These are phyloP conservation scores for Desmodesmus armatus DNA, from an alignment of 139 green algal genomes.

Conservation along the genomic window DNA sequence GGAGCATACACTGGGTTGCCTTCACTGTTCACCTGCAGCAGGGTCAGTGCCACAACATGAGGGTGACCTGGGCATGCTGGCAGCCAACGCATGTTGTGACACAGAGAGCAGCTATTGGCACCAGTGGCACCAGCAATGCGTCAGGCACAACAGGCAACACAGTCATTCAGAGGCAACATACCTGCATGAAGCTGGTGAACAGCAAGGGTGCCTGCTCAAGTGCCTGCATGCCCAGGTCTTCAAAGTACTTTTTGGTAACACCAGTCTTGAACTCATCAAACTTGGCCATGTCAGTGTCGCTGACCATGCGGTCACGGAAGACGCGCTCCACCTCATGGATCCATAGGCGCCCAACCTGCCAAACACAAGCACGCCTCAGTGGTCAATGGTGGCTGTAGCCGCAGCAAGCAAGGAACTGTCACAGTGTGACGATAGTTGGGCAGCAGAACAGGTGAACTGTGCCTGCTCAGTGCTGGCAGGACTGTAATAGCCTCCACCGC, in stretches of 20 bases:
- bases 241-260: slow-evolving; percentile 81
- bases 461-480: no score
- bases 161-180: neutral
- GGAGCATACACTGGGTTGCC: slow-evolving; percentile 68
- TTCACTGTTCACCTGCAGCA: slow-evolving; percentile 52
- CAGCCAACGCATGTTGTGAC: no score
- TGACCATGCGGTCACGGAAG: slow-evolving; percentile 88
- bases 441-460: no score
- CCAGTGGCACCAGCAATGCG: neutral
- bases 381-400: neutral
- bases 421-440: no score
- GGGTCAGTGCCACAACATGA: neutral
- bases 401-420: no score
- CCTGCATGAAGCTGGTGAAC: slow-evolving; percentile 69
- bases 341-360: slow-evolving; percentile 81
- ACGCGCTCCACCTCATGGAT: slow-evolving; percentile 89
- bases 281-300: slow-evolving; percentile 77
- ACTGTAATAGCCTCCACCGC: no score
- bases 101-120: neutral
- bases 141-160: neutral
- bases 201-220: slow-evolving; percentile 80
- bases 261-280: slow-evolving; percentile 80
- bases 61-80: no score
- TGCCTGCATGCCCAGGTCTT: slow-evolving; percentile 58
- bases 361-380: slow-evolving; percentile 16